Evolutionary conservation across 1,284 basidiomycete genomes (phyloP), one percentile per base, ranked within the genome.

Genomic region (Marasmius oreades): DNA sequence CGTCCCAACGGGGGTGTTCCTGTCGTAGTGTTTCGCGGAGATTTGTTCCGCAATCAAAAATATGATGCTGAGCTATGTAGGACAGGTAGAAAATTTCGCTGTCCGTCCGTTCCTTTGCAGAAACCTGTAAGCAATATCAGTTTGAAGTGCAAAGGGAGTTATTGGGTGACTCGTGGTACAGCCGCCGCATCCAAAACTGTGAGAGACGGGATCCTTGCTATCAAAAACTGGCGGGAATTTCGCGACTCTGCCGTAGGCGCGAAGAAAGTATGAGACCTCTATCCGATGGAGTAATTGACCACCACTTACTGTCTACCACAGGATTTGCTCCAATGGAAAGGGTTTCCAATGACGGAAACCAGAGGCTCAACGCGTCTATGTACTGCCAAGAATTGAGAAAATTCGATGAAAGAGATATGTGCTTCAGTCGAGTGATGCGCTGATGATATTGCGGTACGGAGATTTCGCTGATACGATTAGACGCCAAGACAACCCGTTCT

Each of bases 71-170:
- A 52, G 76, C 73, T 59, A 88, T 74, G 64, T 75, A 78, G 34
- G 86, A 86, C 53, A 95, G 74, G 70, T 95, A 96, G 67, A 89
- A 92, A 42, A 93, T 70, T 71, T 98, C 95, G 51, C 89, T 86
- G 65, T 98, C 95, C n/a, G 72, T 77, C 36, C 95, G 79, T 67
- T 96, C 93, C 59, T 80, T 82, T 7, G 70, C 56, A 4, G 85
- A 80, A 52, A 95, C 81, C 87, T 92, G 65, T 48, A 59, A 51
- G 52, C 57, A 31, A 62, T 59, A 57, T 51, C 31, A 24, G 42
- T 37, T 50, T 52, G 31, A 33, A 24, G 36, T 48, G 28, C 45
- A 10, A 22, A 22, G 52, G 23, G 3, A 37, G 22, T 24, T 16
- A 20, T 44, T 36, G 55, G 34, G 53, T 44, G 57, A 56, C 50